Conservation (phyloP, 176 grass and related monocot genomes). For the Luzula sylvatica region DNA sequence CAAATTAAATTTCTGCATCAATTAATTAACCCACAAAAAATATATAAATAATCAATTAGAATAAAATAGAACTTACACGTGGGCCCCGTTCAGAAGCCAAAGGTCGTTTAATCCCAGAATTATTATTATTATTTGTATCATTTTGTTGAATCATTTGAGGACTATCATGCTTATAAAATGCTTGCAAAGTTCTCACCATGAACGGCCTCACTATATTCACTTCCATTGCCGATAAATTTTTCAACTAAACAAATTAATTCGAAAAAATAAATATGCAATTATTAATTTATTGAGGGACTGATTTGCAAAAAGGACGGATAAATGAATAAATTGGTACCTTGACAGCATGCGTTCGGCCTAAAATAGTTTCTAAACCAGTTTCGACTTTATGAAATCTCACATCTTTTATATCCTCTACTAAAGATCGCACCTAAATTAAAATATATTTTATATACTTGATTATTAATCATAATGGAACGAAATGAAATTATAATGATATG, state of each 20-base stretch:
- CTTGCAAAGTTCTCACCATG: conserved; percentile 86
- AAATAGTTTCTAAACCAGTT: conserved; percentile 78
- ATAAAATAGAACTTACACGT: conserved; percentile 43
- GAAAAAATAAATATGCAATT: not conserved
- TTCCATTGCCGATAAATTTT: conserved; percentile 99
- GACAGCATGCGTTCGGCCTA: conserved; percentile 88
- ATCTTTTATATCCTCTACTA: conserved; percentile 95
- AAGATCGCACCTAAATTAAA: conserved; percentile 60
- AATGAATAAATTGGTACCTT: conserved; percentile 36
- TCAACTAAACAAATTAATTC: conserved; percentile 37
- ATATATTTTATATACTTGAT: not conserved
- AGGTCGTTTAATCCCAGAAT: conserved; percentile 24
- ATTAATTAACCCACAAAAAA: not conserved
- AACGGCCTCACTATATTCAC: conserved; percentile 92
- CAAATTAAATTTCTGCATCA: conserved; percentile 5
- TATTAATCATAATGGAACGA: not conserved
- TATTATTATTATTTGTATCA: conserved; percentile 24
- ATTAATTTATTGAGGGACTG: not conserved
- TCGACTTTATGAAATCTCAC: conserved; percentile 98
- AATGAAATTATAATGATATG: conserved; percentile 2
- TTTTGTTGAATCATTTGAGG: conserved; percentile 73
- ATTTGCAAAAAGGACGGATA: not conserved
- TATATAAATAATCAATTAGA: not conserved
- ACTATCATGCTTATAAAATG: conserved; percentile 93
- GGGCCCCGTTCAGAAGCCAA: conserved; percentile 45